phyloP scores from a whole-genome alignment of 352 stramenopile species.

The Globisporangium echinulatum region DNA sequence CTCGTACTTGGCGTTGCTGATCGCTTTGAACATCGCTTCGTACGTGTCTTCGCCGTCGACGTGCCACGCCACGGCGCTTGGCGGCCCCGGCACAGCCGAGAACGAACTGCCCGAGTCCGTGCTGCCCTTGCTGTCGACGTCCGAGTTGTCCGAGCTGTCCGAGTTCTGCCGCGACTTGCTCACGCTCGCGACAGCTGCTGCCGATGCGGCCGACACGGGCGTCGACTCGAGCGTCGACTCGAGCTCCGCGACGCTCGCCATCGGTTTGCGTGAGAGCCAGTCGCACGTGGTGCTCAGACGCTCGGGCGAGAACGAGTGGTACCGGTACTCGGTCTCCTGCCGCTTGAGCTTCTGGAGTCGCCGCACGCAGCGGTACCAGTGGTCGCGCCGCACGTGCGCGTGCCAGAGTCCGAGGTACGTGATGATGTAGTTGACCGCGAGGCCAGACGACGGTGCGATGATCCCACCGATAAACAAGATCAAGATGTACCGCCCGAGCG shows the following conservation, averaged over 20 bases:
- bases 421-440: conserved; percentile 73
- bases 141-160: conserved; percentile 7
- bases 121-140: conserved; percentile 45
- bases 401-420: conserved; percentile 79
- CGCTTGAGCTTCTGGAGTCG: conserved; percentile 74
- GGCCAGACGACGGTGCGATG: conserved; percentile 52
- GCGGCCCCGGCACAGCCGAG: conserved; percentile 26
- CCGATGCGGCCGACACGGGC: neutral
- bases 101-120: conserved; percentile 58
- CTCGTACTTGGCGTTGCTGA: conserved; percentile 80
- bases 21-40: conserved; percentile 81
- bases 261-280: conserved; percentile 13
- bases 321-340: conserved; percentile 61
- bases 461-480: conserved; percentile 72
- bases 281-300: conserved; percentile 40
- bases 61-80: conserved; percentile 74
- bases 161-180: conserved; percentile 11
- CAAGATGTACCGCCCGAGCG: conserved; percentile 56
- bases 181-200: neutral
- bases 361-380: conserved; percentile 76
- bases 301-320: conserved; percentile 73
- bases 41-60: conserved; percentile 86
- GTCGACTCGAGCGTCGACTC: conserved; percentile 16
- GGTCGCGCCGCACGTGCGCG: conserved; percentile 72
- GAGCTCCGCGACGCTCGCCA: conserved; percentile 21